phyloP scores from a whole-genome alignment of 208 protist genomes.

The Leishmania tarentolae region DNA sequence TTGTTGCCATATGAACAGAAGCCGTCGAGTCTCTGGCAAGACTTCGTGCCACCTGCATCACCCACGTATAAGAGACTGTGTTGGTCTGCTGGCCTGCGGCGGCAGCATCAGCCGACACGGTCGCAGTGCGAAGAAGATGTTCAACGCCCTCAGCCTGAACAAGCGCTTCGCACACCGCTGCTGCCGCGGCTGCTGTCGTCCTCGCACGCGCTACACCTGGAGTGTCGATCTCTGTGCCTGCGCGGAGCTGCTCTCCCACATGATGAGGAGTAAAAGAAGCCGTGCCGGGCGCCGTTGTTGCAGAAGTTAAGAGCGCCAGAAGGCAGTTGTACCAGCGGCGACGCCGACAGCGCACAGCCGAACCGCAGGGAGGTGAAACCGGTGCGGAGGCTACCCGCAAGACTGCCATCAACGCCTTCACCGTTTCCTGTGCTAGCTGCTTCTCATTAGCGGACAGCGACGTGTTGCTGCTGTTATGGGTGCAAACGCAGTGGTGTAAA shows the following conservation, averaged over 20 bases:
- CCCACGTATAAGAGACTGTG: constrained; percentile 20
- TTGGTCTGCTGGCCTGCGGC: neutral
- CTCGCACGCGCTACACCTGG: neutral
- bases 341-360: neutral
- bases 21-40: constrained; percentile 17
- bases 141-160: constrained; percentile 17
- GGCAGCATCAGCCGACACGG: neutral
- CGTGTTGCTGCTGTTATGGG: neutral
- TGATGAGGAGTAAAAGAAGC: neutral
- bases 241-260: neutral
- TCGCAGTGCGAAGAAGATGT: constrained; percentile 20
- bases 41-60: constrained; percentile 11
- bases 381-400: constrained; percentile 2
- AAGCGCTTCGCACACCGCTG: constrained; percentile 24
- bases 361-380: neutral
- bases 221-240: too few species aligned
- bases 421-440: constrained; percentile 21
- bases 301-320: constrained; percentile 14
- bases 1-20: constrained; percentile 24
- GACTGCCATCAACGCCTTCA: constrained; percentile 19
- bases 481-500: neutral
- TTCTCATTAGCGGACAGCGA: constrained; percentile 3
- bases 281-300: neutral
- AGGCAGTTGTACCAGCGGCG: constrained; percentile 24
- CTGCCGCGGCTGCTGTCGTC: constrained; percentile 6